Percentiles rank a stretch among this genome's conserved stretches.
phyloP scores from a whole-genome alignment of 192 early-diverging fungal genomes.

The Lunasporangiospora selenospora region DNA sequence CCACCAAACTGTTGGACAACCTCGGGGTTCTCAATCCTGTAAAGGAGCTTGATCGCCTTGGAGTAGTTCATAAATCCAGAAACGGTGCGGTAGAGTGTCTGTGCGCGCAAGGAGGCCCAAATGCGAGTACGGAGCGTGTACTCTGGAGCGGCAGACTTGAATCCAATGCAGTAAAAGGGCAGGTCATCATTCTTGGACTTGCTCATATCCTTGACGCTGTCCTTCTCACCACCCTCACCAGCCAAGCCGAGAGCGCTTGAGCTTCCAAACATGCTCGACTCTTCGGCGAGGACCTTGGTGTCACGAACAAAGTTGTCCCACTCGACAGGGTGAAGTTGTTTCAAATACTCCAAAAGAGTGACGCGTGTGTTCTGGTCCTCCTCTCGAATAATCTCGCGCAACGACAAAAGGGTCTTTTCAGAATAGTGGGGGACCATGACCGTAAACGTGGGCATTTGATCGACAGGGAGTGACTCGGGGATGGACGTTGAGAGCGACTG shows the following conservation, averaged over 20 bases:
- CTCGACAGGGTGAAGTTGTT: constrained; percentile 79
- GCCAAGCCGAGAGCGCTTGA: constrained; percentile 26
- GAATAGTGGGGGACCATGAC: constrained; percentile 87
- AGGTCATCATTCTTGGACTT: constrained; percentile 80
- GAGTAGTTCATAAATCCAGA: constrained; percentile 89
- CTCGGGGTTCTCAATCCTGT: constrained; percentile 83
- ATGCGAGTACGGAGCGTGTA: constrained; percentile 86
- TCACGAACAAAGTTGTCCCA: constrained; percentile 95
- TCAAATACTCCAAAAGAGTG: constrained; percentile 82
- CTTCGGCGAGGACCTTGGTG: constrained; percentile 79
- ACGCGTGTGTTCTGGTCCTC: constrained; percentile 82
- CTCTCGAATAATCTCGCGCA: constrained; percentile 85
- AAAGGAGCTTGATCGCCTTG: constrained; percentile 83
- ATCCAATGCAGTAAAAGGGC: constrained; percentile 83
- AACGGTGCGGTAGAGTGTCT: constrained; percentile 87
- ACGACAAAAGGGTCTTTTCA: constrained; percentile 83
- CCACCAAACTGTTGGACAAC: constrained; percentile 69
- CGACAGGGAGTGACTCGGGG: constrained; percentile 78
- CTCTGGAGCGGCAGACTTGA: constrained; percentile 82
- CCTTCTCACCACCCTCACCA: constrained; percentile 20
- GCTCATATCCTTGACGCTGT: constrained; percentile 57
- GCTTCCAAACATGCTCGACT: constrained; percentile 52
- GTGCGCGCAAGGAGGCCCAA: constrained; percentile 86
- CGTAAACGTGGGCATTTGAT: constrained; percentile 87
- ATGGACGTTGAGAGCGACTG: constrained; percentile 84